Base-by-base conservation (phyloP, 129 eudicot genomes). In the Chrysanthemum seticuspe region DNA sequence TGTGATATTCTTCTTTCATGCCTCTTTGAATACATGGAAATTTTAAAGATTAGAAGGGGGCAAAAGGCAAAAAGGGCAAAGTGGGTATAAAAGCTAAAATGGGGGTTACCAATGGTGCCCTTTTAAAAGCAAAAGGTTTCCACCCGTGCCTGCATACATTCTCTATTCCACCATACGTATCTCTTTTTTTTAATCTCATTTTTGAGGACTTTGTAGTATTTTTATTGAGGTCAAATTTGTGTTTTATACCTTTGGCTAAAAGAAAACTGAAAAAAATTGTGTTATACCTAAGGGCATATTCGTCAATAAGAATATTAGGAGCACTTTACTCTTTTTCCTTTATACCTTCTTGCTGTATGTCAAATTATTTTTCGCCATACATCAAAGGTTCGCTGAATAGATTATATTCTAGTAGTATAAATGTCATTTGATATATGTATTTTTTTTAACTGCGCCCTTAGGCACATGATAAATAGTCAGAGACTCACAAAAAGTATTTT, bases 1-100 rank as follows among this genome's bases (percentile, higher is more conserved):
- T 82, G 89, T 84, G 80, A 75, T 82, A 76, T 82, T 85, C 90
- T 79, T 83, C 79, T 19, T 19, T 19, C 79, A 52, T 68, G 71
- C 85, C 65, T 71, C 76, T 34, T 55, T 50, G 62, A 67, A 48
- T 15, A 51, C 67, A 54, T 67, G 29, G 52, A 68, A 45, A 59
- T 65, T 65, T 51, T 14, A 70, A 74, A 81, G 72, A 68, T 61
- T 29, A 40, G 48, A 25, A 15, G 53, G 27, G 58, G 62, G 21
- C 68, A 80, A 77, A 74, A 73, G 79, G 74, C 66, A 65, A 70
- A 75, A 69, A 48, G 77, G 74, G 70, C 70, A 75, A 79, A 65
- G 63, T 62, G 80, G 56, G 76, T 45, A 65, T 29, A 67, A 79
- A 75, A 81, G 78, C 59, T 61, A 62, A 76, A 48, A 56, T 76